Base-by-base conservation (phyloP, 2,329 filamentous ascomycete genomes). In the Trichoderma afroharzianum region DNA sequence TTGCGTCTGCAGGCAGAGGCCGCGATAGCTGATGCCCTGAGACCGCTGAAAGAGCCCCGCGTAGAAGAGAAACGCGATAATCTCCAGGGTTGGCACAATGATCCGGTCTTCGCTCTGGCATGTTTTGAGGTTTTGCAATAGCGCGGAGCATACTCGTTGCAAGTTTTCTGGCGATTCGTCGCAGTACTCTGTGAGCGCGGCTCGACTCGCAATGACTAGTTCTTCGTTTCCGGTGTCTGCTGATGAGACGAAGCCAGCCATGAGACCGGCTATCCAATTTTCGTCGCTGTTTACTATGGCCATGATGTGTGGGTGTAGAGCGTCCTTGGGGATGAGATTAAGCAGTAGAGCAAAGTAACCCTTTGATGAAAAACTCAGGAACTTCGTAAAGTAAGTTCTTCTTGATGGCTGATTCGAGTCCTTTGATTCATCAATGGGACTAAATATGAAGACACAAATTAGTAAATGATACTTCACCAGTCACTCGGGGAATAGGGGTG, bases 171-270 rank as follows among this genome's bases (percentile, higher is more conserved):
- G 74, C 8, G 82, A 84, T 9, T 76, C 74, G 50, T 82, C 78
- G 75, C 87, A 89, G 74, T 88, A 88, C 5, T 85, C 82, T 3
- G 88, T 83, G 0, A 96, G 84, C 0, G 91, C 92, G 1, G 87
- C 84, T 33, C 92, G 88, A 61, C 91, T 91, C 11, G 89, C 88
- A 63, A 92, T 89, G 28, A 95, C 87, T 1, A 95, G 84, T 43
- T 92, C 88, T 76, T 95, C 92, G 71, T 93, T 92, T 47, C 91
- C 92, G n/a, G 91, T 90, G 76, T 93, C 92, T 9, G 92, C 92
- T 2, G 92, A 93, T 8, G 89, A 92, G 14, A 92, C 88, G 71
- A 88, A 88, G 18, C 93, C 93, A 47, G 90, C 85, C 70, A 94
- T 81, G 18, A 95, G 82, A 63, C 84, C 82, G 0, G 82, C 79